A percentile compares a stretch with the other conserved stretches of the same genome.
Conservation (phyloP, 1,284 basidiomycete species). For the Cutaneotrichosporon spelunceum region DNA sequence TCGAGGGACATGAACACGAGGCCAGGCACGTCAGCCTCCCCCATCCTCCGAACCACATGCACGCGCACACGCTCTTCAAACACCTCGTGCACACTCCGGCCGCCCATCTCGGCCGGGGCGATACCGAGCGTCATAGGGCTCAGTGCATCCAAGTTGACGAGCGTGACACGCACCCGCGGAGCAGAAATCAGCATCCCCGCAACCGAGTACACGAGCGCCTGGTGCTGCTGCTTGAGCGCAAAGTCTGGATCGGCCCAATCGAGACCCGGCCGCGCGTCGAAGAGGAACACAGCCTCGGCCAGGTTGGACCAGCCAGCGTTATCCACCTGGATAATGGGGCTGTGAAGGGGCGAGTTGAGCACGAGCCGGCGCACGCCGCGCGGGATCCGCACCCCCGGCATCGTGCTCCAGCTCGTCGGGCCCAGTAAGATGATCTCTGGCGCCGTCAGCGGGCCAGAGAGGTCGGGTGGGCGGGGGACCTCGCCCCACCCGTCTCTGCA, state of each 20-base stretch:
- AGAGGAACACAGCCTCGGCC: constrained; percentile 1
- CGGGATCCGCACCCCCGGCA: constrained; percentile 5
- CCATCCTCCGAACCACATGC: background rate
- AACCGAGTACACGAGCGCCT: constrained; percentile 3
- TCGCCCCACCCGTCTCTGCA: background rate
- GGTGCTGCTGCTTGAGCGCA: background rate
- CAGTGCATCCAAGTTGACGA: constrained; percentile 10
- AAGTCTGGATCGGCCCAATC: background rate
- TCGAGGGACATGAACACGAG: background rate
- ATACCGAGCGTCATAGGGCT: constrained; percentile 1
- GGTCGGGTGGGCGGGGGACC: constrained; percentile 4
- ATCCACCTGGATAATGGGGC: background rate
- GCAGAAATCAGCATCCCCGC: background rate
- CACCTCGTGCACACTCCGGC: background rate
- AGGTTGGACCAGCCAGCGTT: background rate
- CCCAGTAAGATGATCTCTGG: background rate
- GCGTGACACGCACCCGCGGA: background rate
- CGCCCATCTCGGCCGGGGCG: background rate
- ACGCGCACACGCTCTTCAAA: background rate
- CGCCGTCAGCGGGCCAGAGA: background rate
- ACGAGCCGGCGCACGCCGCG: background rate
- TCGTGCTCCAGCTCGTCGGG: background rate
- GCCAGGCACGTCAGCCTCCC: background rate
- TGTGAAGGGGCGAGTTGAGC: constrained; percentile 6
- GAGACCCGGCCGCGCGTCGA: background rate